Percentiles rank a stretch among this genome's conserved stretches.
phyloP scores from a whole-genome alignment of 495 filamentous ascomycete species.

The Geopyxis carbonaria region DNA sequence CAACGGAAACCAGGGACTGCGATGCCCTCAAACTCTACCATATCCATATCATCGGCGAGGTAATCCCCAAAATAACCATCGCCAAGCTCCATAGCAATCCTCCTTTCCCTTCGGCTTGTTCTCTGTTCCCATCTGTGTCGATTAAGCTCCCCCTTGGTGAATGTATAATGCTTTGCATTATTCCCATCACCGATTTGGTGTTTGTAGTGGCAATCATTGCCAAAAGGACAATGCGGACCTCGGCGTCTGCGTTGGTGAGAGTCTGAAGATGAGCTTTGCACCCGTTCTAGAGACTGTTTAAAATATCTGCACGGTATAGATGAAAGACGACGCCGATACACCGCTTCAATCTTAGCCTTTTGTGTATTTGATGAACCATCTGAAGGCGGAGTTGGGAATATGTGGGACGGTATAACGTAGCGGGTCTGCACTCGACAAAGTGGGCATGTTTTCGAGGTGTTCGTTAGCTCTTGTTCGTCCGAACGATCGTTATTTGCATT shows the following conservation, averaged over 20 bases:
- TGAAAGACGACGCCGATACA: conserved; percentile 21
- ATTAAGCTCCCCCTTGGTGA: conserved; percentile 5
- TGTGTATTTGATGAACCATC: conserved; percentile 12
- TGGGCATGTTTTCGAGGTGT: conserved; percentile 25
- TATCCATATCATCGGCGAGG: too few species aligned
- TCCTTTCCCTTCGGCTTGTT: conserved; percentile 6
- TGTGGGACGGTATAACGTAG: conserved; percentile 12
- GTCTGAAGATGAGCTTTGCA: conserved; percentile 1
- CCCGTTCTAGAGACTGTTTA: conserved; percentile 10
- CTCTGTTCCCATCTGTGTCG: neutral
- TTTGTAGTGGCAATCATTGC: conserved; percentile 25
- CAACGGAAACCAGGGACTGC: too few species aligned
- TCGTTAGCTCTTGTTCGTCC: conserved; percentile 3
- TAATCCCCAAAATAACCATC: too few species aligned
- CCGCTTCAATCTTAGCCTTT: conserved; percentile 22
- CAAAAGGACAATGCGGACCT: conserved; percentile 23
- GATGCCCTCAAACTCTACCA: too few species aligned
- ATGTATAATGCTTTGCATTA: conserved; percentile 20
- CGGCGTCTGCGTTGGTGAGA: neutral
- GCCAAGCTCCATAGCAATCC: too few species aligned
- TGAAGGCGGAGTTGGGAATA: conserved; percentile 20
- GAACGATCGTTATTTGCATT: neutral
- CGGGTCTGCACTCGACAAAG: conserved; percentile 24
- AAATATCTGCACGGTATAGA: conserved; percentile 26
- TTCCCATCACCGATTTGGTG: conserved; percentile 14